Base-by-base conservation (phyloP, 257 asterid genomes). In the Asclepias syriaca region DNA sequence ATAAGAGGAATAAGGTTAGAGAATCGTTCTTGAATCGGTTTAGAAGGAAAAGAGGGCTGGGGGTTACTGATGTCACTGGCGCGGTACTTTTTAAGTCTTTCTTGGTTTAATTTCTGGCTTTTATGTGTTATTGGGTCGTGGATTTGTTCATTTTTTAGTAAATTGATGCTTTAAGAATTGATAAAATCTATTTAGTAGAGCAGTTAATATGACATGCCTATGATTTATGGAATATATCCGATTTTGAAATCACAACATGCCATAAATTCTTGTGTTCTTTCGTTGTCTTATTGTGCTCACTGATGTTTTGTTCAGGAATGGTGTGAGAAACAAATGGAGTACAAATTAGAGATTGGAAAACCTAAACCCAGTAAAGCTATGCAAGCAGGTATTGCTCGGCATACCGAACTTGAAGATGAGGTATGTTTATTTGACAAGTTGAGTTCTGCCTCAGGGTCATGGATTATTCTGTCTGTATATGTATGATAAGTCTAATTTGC, bases 251-350 rank as follows among this genome's bases (percentile, higher is more conserved):
- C 22, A 32, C 8, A 14, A 8, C 8, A 18, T 1, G 68, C 34
- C 24, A 60, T 8, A 6, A 39, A 27, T 0, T 37, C 3, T 37
- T 37, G 27, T 37, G 1, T 53, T 40, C 48, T 39, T 53, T 18
- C 40, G 9, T 58, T 59, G 27, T 14, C 14, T 24, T 51, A n/a
- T 5, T 63, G 19, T 66, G 39, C 22, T 19, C 6, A 24, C 12
- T 66, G 57, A 66, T 46, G 19, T 43, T 66, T 66, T 43, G 0
- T 13, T 63, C 78, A 93, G 98, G 98, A 93, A 82, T 93, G 98
- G 98, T 93, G 98, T 78, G 97, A 91, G 80, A 93, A 93, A 63
- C 92, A 88, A 75, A 89, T 82, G 83, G 98, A 89, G 77, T 89
- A 77, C 74, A 71, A 61, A 65, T 84, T 93, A 50, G 78, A 69